Evolutionary conservation across 495 filamentous ascomycete species (phyloP).

Genomic region (Letharia columbiana): DNA sequence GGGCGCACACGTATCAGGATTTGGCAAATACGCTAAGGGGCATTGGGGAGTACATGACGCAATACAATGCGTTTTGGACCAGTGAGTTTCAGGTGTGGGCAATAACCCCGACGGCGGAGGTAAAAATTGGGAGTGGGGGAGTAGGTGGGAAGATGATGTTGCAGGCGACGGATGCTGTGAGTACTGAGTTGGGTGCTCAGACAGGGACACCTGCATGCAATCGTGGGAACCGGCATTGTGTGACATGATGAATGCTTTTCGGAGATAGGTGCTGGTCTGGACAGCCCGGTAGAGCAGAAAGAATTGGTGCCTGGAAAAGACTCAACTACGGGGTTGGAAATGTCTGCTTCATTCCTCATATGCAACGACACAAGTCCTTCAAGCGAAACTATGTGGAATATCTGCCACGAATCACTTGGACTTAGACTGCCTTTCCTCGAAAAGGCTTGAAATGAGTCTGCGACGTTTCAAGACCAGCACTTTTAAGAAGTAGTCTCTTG

Average conservation of each 20-base stretch:
- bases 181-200: neutral
- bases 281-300: neutral
- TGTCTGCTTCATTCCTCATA: neutral
- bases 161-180: neutral
- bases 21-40: constrained; percentile 8
- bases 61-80: neutral
- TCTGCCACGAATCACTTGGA: too few relatives aligned
- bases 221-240: neutral
- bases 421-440: too few relatives aligned
- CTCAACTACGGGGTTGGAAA: neutral
- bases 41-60: constrained; percentile 9
- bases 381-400: neutral
- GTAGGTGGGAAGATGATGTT: neutral
- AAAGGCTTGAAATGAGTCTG: too few relatives aligned
- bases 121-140: constrained; percentile 6
- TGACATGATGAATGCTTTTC: neutral
- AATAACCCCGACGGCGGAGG: neutral
- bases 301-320: neutral
- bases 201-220: neutral
- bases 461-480: too few relatives aligned
- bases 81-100: constrained; percentile 8
- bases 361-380: too few relatives aligned
- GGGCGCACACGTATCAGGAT: constrained; percentile 3
- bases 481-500: neutral
- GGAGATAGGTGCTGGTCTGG: neutral